phyloP scores from a whole-genome alignment of 345 rosid genomes.

The Arabis alpina region DNA sequence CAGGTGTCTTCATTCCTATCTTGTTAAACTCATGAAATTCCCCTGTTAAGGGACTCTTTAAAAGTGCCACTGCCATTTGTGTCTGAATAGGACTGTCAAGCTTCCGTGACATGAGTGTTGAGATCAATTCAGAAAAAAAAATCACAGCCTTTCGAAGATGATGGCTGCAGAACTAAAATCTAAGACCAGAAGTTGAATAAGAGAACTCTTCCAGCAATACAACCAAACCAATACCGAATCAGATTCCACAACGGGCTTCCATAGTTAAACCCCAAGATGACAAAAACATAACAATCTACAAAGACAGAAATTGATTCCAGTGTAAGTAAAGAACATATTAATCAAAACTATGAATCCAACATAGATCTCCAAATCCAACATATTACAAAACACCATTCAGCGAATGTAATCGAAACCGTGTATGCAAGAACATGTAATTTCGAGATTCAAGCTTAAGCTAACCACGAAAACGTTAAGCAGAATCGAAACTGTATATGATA shows the following conservation, averaged over 20 bases:
- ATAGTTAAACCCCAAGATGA: constrained; percentile 22
- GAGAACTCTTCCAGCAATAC: constrained; percentile 9
- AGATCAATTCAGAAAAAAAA: constrained; percentile 24
- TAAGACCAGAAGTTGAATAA: constrained; percentile 37
- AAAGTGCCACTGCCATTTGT: constrained; percentile 79
- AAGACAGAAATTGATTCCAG: not conserved
- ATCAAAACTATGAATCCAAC: not conserved
- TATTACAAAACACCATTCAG: not conserved
- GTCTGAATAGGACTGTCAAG: constrained; percentile 87
- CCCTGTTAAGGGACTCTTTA: constrained; percentile 67
- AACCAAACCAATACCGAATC: constrained; percentile 38
- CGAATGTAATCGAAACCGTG: not conserved
- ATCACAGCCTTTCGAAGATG: constrained; percentile 41
- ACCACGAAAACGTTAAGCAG: too few species aligned
- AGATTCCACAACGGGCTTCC: constrained; percentile 29
- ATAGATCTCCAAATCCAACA: not conserved
- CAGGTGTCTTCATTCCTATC: constrained; percentile 56
- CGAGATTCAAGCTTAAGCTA: too few species aligned
- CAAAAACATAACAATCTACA: constrained; percentile 26
- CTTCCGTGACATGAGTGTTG: constrained; percentile 74
- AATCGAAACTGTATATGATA: not conserved
- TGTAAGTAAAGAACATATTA: constrained; percentile 7
- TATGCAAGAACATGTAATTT: too few species aligned
- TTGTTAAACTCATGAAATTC: constrained; percentile 57
- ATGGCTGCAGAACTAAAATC: constrained; percentile 49